Evolutionary conservation across 1,139 yeast genomes (phyloP).

Genomic region (Taphrina wiesneri): DNA sequence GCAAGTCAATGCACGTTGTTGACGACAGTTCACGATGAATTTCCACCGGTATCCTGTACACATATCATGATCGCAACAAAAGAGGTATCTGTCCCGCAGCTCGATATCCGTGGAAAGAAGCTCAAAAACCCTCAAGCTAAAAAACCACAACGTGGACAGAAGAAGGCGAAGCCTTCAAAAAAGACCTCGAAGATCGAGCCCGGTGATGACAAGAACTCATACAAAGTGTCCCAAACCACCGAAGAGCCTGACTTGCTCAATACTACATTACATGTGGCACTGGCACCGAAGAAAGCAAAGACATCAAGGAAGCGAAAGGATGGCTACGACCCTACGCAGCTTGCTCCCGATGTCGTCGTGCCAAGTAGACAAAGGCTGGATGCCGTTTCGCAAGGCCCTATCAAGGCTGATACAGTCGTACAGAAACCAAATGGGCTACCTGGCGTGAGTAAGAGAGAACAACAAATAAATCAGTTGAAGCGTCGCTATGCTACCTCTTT

Average conservation of each 20-base stretch:
- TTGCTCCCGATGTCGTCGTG: not conserved
- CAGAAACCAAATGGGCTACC: not conserved
- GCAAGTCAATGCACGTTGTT: no score
- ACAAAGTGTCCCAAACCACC: not conserved
- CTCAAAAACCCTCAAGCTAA: conserved; percentile 6
- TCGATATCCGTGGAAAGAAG: conserved; percentile 16
- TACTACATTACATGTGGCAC: not conserved
- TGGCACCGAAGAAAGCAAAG: not conserved
- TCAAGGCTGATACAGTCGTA: not conserved
- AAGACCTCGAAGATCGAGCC: not conserved
- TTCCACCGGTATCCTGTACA: no score
- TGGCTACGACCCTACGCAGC: conserved; percentile 6
- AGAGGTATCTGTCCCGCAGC: not conserved
- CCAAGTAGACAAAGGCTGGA: conserved; percentile 7
- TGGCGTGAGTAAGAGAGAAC: not conserved
- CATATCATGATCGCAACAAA: no score
- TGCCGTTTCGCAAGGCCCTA: not conserved
- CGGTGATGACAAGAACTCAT: not conserved
- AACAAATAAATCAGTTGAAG: conserved; percentile 23
- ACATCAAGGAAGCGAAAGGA: conserved; percentile 12
- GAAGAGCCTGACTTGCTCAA: not conserved
- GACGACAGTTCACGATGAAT: no score
- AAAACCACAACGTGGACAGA: conserved; percentile 26
- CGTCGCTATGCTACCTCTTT: not conserved
- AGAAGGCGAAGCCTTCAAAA: conserved; percentile 2